These are phyloP conservation scores for Mycena sanguinolenta DNA, from an alignment of 768 basidiomycete genomes.

Conservation along the genomic window DNA sequence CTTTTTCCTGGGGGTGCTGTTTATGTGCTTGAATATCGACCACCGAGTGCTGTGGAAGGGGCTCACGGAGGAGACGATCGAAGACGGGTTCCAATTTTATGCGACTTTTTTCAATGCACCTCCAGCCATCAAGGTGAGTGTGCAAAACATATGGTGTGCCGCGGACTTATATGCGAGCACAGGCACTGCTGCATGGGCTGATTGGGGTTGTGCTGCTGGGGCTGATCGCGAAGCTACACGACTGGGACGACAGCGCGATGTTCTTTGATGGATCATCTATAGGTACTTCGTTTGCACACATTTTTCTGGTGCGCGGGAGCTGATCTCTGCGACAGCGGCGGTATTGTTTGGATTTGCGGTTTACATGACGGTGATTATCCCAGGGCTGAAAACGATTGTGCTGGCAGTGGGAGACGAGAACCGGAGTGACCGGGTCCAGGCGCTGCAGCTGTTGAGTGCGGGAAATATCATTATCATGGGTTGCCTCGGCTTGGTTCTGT, in stretches of 20 bases:
- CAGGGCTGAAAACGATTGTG: constrained; percentile 81
- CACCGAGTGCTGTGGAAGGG: constrained; percentile 83
- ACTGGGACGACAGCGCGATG: constrained; percentile 93
- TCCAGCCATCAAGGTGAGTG: constrained; percentile 88
- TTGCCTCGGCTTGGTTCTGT: constrained; percentile 73
- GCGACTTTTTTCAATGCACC: constrained; percentile 94
- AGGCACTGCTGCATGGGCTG: constrained; percentile 92
- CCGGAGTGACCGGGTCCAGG: constrained; percentile 76
- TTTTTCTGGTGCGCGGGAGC: constrained; percentile 12
- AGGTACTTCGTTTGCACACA: constrained; percentile 60
- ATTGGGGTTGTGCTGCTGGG: constrained; percentile 83
- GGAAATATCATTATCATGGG: constrained; percentile 88
- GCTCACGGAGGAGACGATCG: constrained; percentile 72
- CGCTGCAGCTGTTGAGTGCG: constrained; percentile 85
- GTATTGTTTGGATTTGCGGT: constrained; percentile 84
- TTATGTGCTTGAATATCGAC: constrained; percentile 91
- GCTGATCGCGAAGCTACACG: constrained; percentile 82
- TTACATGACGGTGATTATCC: constrained; percentile 87
- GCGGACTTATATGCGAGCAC: constrained; percentile 1
- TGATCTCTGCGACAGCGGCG: constrained; percentile 59
- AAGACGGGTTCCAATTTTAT: constrained; percentile 91
- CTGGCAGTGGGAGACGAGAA: constrained; percentile 70
- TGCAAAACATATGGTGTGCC: too few relatives aligned
- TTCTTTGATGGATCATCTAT: constrained; percentile 94
- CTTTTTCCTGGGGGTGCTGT: constrained; percentile 90